Base-by-base conservation (phyloP, 1,139 yeast species). In the Blastobotrys persicus region DNA sequence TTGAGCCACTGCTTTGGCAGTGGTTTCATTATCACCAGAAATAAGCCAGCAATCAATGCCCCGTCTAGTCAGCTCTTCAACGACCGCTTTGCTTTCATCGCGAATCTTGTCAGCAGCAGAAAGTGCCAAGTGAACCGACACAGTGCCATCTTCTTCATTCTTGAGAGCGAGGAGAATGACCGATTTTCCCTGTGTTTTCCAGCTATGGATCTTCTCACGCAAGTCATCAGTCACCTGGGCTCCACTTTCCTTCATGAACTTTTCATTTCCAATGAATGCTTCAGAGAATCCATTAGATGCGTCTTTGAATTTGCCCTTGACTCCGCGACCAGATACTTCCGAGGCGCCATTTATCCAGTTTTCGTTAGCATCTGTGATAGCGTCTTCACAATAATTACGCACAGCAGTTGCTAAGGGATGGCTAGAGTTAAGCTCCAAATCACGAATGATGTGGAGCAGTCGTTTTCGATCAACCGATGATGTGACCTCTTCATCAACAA, bases 391-490 rank as follows among this genome's bases (percentile, higher is more conserved):
- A 55, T 78, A 82, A 1, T 59, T 61, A 39, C 73, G 73, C 1
- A 84, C 76, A 0, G 88, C 85, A 32, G 69, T 66, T 0, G 88
- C 84, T 41, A 85, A 69, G 0, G 92, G 92, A 64, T 85, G 94
- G 35, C 76, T 79, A 0, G 91, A 83, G n/a, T 78, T 75, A 16
- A 73, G 62, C 58, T 85, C 94, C 55, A 85, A 65, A 55, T 80
- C 85, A 53, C 81, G 71, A 0, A 83, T 74, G 1, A 77, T 64
- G 61, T 81, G 85, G 2, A 78, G 59, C 1, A 65, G 55, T 14
- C 58, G 55, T 2, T 50, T 57, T 6, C 48, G 46, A 4, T 51
- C 49, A 12, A 49, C 55, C 20, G 55, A 58, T n/a, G 55, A 57
- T 31, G 61, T 55, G 11, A 66, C 56, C 2, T 71, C 64, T 55